Evolutionary conservation across 1,284 basidiomycete genomes (phyloP).

Genomic region (Coriolopsis trogii): DNA sequence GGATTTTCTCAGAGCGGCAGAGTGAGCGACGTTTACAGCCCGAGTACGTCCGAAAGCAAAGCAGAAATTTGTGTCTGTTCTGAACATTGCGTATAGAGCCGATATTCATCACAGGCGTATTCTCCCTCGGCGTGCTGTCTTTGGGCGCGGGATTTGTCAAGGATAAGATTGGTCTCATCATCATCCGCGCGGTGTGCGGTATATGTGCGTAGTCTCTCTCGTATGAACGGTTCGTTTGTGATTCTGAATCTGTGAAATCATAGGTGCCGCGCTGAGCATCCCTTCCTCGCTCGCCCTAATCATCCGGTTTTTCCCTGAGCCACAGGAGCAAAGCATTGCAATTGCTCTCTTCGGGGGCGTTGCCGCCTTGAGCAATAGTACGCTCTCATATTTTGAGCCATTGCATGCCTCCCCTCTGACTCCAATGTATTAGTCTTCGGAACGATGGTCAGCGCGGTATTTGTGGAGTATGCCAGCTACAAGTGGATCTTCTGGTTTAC

Average conservation of each 20-base stretch:
- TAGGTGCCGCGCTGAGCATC: conserved; percentile 36
- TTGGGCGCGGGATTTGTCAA: conserved; percentile 35
- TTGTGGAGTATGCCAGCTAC: conserved; percentile 37
- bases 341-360: conserved; percentile 38
- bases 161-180: conserved; percentile 35
- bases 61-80: neutral
- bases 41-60: conserved; percentile 30
- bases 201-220: conserved; percentile 13
- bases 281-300: conserved; percentile 44
- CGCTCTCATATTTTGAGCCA: conserved; percentile 1
- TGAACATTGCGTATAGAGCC: conserved; percentile 25
- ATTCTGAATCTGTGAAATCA: neutral
- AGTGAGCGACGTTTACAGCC: conserved; percentile 38
- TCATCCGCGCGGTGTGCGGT: conserved; percentile 35
- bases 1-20: conserved; percentile 33
- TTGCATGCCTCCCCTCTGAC: neutral
- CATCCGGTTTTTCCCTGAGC: conserved; percentile 41
- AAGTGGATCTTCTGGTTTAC: conserved; percentile 42
- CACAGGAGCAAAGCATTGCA: conserved; percentile 38
- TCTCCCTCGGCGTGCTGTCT: conserved; percentile 33
- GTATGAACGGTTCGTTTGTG: neutral
- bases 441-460: conserved; percentile 35
- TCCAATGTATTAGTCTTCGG: conserved; percentile 30
- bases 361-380: conserved; percentile 42
- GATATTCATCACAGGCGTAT: conserved; percentile 32